A percentile compares a stretch with the other conserved stretches of the same genome.
Evolutionary conservation across 192 early-diverging fungal genomes (phyloP).

Genomic region (Rhizophlyctis rosea): DNA sequence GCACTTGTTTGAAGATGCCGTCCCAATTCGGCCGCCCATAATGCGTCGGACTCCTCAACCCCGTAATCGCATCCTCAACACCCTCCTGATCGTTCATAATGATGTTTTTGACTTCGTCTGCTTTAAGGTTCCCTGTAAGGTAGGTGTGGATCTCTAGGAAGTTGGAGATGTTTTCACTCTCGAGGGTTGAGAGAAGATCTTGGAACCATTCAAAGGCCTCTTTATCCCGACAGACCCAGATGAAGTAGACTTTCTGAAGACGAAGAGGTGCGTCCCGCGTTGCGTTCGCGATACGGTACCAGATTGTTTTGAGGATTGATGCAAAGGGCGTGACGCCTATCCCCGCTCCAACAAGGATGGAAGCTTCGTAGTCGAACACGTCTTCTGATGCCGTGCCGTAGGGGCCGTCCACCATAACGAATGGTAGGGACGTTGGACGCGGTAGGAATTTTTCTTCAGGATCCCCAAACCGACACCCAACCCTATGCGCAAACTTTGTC

Average conservation of each 20-base stretch:
- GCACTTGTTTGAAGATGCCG: constrained; percentile 64
- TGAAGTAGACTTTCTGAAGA: constrained; percentile 81
- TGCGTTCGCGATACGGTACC: constrained; percentile 64
- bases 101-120: constrained; percentile 66
- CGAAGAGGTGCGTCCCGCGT: constrained; percentile 41
- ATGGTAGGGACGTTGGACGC: constrained; percentile 56
- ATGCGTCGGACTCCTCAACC: constrained; percentile 68
- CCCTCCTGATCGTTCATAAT: constrained; percentile 63
- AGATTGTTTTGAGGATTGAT: constrained; percentile 76
- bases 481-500: constrained; percentile 57
- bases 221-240: constrained; percentile 83
- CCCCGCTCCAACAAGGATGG: constrained; percentile 76
- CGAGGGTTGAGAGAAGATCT: constrained; percentile 75
- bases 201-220: constrained; percentile 87
- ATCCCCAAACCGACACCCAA: constrained; percentile 65
- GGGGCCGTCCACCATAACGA: constrained; percentile 73
- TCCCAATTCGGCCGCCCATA: constrained; percentile 81
- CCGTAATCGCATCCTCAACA: constrained; percentile 66
- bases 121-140: constrained; percentile 65
- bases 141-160: constrained; percentile 82
- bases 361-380: constrained; percentile 76
- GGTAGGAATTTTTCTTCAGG: constrained; percentile 33
- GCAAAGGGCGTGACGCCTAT: constrained; percentile 86
- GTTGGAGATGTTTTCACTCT: constrained; percentile 68
- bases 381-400: constrained; percentile 79